These are phyloP conservation scores for Pseudohyphozyma bogoriensis DNA, from an alignment of 768 basidiomycete genomes.

Conservation along the genomic window DNA sequence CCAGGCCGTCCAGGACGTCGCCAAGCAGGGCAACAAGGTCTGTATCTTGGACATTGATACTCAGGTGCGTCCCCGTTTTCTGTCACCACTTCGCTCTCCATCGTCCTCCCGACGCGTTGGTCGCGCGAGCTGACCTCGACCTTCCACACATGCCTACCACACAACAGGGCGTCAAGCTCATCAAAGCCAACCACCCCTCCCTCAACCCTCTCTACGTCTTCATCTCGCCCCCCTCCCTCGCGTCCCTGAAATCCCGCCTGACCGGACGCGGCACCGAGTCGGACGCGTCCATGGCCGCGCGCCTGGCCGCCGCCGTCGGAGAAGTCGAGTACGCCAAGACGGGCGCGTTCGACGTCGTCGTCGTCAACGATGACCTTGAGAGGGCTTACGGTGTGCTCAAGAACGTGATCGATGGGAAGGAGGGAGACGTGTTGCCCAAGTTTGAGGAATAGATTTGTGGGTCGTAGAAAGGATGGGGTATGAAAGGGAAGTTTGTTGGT, in stretches of 20 bases:
- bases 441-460: slow-evolving; percentile 20
- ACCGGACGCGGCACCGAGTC: slow-evolving; percentile 74
- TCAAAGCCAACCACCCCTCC: slow-evolving; percentile 57
- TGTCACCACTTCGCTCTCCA: neutral
- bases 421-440: slow-evolving; percentile 56
- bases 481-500: neutral
- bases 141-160: no score
- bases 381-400: slow-evolving; percentile 69
- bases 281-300: slow-evolving; percentile 57
- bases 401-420: slow-evolving; percentile 60
- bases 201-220: slow-evolving; percentile 83
- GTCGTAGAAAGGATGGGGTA: neutral
- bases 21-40: slow-evolving; percentile 56
- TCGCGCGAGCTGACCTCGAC: neutral
- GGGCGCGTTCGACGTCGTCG: slow-evolving; percentile 64
- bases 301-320: slow-evolving; percentile 62
- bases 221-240: slow-evolving; percentile 74
- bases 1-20: slow-evolving; percentile 60
- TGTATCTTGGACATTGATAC: slow-evolving; percentile 95
- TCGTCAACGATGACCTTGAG: slow-evolving; percentile 84
- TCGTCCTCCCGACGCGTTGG: neutral
- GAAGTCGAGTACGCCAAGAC: slow-evolving; percentile 78
- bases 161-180: slow-evolving; percentile 74
- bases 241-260: slow-evolving; percentile 60
- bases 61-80: slow-evolving; percentile 51